phyloP scores from a whole-genome alignment of 148 eudicot species.

The Spergularia bocconei region DNA sequence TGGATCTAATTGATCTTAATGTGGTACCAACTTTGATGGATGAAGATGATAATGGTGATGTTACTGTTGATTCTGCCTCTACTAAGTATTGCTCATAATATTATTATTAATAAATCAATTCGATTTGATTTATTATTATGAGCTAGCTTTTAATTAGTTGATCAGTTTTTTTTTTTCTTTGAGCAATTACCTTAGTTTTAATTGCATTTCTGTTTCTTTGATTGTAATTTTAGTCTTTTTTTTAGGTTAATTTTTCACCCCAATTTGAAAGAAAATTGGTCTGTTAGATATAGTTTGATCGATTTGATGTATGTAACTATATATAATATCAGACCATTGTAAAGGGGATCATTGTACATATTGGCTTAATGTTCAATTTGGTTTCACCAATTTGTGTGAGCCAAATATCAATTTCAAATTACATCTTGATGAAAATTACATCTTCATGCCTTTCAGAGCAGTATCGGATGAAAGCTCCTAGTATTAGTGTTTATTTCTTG shows the following conservation, averaged over 20 bases:
- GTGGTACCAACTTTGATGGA: not conserved
- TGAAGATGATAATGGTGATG: constrained; percentile 9
- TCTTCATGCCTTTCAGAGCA: no score
- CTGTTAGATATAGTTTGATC: not conserved
- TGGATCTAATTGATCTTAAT: constrained; percentile 21
- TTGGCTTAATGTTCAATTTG: not conserved
- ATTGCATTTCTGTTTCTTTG: not conserved
- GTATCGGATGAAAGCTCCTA: no score
- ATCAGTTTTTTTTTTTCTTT: not conserved
- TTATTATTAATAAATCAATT: not conserved
- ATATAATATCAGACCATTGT: not conserved
- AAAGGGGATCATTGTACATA: constrained; percentile 5
- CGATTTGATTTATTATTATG: not conserved
- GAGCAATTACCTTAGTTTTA: constrained; percentile 6
- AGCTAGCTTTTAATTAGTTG: not conserved
- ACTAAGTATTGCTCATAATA: not conserved
- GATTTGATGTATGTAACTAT: not conserved
- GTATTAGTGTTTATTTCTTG: no score
- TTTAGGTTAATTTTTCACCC: not conserved
- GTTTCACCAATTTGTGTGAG: no score
- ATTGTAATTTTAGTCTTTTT: not conserved
- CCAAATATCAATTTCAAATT: no score
- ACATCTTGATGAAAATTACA: no score
- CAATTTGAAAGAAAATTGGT: not conserved
- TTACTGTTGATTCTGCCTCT: not conserved